Percentiles rank a stretch among this genome's conserved stretches.
Evolutionary conservation across 2,329 filamentous ascomycete species (phyloP).

Genomic region (Epichloe brachyelytri): DNA sequence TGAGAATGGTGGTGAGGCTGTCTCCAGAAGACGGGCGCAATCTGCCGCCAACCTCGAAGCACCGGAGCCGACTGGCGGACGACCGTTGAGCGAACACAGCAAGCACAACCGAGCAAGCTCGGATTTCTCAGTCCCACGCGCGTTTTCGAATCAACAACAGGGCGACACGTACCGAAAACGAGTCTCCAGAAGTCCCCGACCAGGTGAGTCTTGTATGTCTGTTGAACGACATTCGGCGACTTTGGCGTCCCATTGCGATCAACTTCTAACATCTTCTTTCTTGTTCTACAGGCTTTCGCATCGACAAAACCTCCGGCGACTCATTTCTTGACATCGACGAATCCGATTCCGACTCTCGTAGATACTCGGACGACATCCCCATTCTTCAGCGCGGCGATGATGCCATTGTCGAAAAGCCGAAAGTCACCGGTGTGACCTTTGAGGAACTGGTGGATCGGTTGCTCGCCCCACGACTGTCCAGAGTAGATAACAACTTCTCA

Average conservation of each 20-base stretch:
- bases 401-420: slow-evolving; percentile 36
- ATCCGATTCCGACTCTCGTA: slow-evolving; percentile 53
- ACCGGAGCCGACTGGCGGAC: slow-evolving; percentile 33
- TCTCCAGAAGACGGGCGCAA: slow-evolving; percentile 42
- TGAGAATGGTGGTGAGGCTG: slow-evolving; percentile 29
- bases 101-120: slow-evolving; percentile 61
- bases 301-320: slow-evolving; percentile 34
- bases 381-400: slow-evolving; percentile 56
- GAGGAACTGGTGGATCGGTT: slow-evolving; percentile 80
- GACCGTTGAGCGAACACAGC: slow-evolving; percentile 47
- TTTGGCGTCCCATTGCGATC: neutral
- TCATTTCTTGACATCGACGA: slow-evolving; percentile 58
- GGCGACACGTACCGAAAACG: slow-evolving; percentile 21
- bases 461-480: slow-evolving; percentile 67
- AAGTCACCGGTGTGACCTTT: slow-evolving; percentile 41
- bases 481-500: slow-evolving; percentile 77
- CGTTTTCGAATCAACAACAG: slow-evolving; percentile 35
- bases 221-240: neutral
- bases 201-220: slow-evolving; percentile 10
- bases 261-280: neutral
- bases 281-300: slow-evolving; percentile 32
- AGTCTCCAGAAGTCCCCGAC: slow-evolving; percentile 20
- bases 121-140: slow-evolving; percentile 49
- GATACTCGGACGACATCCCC: slow-evolving; percentile 54
- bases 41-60: slow-evolving; percentile 50